Percentiles rank a stretch among this genome's conserved stretches.
Evolutionary conservation across 306 rosid species (phyloP).

Genomic region (Dryas alaskensis): DNA sequence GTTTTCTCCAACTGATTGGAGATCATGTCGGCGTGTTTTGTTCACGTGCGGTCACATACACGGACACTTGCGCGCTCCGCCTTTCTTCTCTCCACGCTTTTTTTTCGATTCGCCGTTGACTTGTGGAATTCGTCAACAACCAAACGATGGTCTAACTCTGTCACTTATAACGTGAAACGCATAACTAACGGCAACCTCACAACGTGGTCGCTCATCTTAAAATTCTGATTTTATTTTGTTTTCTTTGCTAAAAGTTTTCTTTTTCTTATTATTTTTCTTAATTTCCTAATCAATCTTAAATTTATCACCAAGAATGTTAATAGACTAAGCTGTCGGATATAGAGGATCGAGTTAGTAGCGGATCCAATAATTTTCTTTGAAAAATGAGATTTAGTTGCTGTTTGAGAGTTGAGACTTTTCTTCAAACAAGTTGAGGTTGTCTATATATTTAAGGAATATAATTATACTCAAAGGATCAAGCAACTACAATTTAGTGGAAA

Average conservation of each 20-base stretch:
- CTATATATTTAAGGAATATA: no score
- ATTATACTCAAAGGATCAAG: no score
- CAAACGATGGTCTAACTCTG: not conserved
- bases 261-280: not conserved
- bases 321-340: no score
- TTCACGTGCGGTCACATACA: conserved; percentile 29
- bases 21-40: conserved; percentile 41
- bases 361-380: no score
- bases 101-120: conserved; percentile 10
- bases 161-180: not conserved
- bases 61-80: conserved; percentile 14
- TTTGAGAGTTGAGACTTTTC: no score
- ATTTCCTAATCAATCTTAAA: not conserved
- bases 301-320: not conserved
- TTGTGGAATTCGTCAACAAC: not conserved
- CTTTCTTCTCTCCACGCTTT: not conserved
- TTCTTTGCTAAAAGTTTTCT: no score
- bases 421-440: no score
- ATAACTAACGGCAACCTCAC: not conserved
- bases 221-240: no score
- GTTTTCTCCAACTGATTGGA: conserved; percentile 34
- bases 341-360: no score
- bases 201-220: not conserved
- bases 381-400: no score
- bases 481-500: no score